Percentiles rank a stretch among this genome's conserved stretches.
Conservation (phyloP, 495 filamentous ascomycete genomes). For the Hypoxylon trugodes region DNA sequence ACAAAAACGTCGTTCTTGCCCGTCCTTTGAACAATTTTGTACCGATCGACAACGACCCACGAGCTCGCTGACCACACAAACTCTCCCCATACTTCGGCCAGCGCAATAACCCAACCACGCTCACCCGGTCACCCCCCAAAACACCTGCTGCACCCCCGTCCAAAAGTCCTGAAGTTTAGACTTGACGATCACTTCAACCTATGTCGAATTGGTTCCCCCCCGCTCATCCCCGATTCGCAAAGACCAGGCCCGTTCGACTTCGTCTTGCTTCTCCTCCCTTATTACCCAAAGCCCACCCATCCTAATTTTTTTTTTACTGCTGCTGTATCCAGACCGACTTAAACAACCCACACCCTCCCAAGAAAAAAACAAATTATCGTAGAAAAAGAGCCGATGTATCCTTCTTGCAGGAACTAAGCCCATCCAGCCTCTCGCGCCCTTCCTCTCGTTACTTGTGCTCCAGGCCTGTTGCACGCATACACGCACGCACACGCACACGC, state of each 20-base stretch:
- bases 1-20: constrained; percentile 35
- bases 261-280: constrained; percentile 34
- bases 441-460: constrained; percentile 36
- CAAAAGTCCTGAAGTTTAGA: constrained; percentile 38
- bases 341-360: constrained; percentile 35
- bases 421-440: constrained; percentile 31
- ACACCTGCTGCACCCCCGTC: constrained; percentile 34
- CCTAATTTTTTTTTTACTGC: constrained; percentile 26
- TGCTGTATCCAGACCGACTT: constrained; percentile 31
- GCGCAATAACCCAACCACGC: constrained; percentile 40
- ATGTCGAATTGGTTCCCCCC: constrained; percentile 39
- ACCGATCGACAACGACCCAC: constrained; percentile 42
- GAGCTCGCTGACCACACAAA: constrained; percentile 40
- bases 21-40: constrained; percentile 39
- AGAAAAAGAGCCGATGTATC: constrained; percentile 39
- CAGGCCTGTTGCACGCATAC: constrained; percentile 13
- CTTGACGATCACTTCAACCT: constrained; percentile 47
- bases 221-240: constrained; percentile 42
- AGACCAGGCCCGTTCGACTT: constrained; percentile 20
- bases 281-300: constrained; percentile 40
- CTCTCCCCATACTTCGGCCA: constrained; percentile 36
- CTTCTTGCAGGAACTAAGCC: constrained; percentile 34
- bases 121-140: constrained; percentile 33
- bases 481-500: background rate
- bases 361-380: constrained; percentile 16